A percentile compares a stretch with the other conserved stretches of the same genome.
phyloP scores from a whole-genome alignment of 2,329 filamentous ascomycete genomes.

The Cordyceps militaris region DNA sequence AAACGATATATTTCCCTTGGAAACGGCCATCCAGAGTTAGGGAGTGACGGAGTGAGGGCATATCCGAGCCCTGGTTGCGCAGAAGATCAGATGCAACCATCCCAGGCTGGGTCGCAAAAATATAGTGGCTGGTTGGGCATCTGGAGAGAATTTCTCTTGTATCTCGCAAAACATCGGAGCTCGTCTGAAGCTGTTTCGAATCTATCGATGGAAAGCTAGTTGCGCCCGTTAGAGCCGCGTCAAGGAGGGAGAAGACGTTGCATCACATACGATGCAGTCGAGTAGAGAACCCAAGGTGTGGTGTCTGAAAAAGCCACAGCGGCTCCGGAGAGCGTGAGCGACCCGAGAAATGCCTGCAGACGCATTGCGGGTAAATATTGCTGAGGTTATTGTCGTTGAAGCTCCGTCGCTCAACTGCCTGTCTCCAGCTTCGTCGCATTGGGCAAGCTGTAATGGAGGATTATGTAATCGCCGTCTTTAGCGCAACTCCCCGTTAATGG shows the following conservation, averaged over 20 bases:
- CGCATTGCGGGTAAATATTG: constrained; percentile 41
- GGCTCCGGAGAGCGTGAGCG: constrained; percentile 49
- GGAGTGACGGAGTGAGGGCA: constrained; percentile 43
- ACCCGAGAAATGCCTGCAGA: constrained; percentile 42
- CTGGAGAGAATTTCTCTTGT: constrained; percentile 47
- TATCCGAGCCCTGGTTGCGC: constrained; percentile 40
- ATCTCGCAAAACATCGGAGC: constrained; percentile 34
- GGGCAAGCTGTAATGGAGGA: neutral
- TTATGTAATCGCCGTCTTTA: constrained; percentile 10
- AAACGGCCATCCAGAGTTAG: constrained; percentile 30
- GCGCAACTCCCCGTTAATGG: constrained; percentile 17
- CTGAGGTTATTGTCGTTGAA: constrained; percentile 14
- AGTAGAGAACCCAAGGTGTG: constrained; percentile 83
- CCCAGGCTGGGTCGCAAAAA: constrained; percentile 71
- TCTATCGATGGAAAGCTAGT: constrained; percentile 24
- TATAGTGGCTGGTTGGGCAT: constrained; percentile 70
- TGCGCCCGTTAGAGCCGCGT: neutral
- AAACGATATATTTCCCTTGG: constrained; percentile 39
- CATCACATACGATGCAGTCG: constrained; percentile 65
- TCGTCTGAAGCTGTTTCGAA: constrained; percentile 42
- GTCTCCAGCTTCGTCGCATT: neutral
- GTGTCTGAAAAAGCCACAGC: constrained; percentile 75
- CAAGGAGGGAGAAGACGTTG: constrained; percentile 3
- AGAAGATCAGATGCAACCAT: constrained; percentile 63
- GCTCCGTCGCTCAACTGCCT: neutral